phyloP scores from a whole-genome alignment of 2,329 filamentous ascomycete species.

The Dactylonectria macrodidyma region DNA sequence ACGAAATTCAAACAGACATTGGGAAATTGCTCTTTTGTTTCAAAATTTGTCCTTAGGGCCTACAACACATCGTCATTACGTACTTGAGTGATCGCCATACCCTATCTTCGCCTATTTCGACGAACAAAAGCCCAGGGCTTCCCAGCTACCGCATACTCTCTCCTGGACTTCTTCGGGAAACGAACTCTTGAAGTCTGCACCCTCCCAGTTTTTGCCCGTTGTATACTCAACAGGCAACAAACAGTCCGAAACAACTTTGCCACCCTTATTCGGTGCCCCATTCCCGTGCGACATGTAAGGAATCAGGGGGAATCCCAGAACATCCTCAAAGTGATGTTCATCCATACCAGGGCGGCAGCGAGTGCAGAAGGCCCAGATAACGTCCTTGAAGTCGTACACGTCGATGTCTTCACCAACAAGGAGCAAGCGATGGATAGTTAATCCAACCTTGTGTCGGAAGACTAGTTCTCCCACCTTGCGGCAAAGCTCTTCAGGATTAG shows the following conservation, averaged over 20 bases:
- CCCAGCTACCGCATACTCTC: conserved; percentile 49
- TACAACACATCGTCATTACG: too few relatives aligned
- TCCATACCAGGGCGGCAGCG: conserved; percentile 61
- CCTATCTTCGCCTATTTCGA: too few relatives aligned
- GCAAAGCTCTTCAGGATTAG: conserved; percentile 4
- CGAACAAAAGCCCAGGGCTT: conserved; percentile 52
- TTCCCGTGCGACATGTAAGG: conserved; percentile 63
- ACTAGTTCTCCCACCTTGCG: neutral
- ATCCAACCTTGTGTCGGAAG: conserved; percentile 3
- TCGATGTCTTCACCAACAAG: conserved; percentile 7
- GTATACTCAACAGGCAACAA: conserved; percentile 61
- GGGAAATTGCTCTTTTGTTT: conserved; percentile 27
- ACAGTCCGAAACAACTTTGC: conserved; percentile 63
- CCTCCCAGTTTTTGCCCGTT: conserved; percentile 50
- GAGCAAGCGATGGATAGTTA: neutral
- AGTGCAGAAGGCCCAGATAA: conserved; percentile 54
- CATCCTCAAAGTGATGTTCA: conserved; percentile 62
- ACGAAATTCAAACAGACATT: neutral
- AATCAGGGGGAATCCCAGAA: conserved; percentile 59
- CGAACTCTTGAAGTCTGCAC: conserved; percentile 51
- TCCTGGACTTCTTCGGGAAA: conserved; percentile 58
- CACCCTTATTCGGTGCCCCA: conserved; percentile 51
- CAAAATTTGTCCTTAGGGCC: too few relatives aligned
- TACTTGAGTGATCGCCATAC: too few relatives aligned
- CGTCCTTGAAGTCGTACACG: conserved; percentile 7